These are phyloP conservation scores for Hypoxylon sp. DNA, from an alignment of 2,329 filamentous ascomycete genomes.

Conservation along the genomic window DNA sequence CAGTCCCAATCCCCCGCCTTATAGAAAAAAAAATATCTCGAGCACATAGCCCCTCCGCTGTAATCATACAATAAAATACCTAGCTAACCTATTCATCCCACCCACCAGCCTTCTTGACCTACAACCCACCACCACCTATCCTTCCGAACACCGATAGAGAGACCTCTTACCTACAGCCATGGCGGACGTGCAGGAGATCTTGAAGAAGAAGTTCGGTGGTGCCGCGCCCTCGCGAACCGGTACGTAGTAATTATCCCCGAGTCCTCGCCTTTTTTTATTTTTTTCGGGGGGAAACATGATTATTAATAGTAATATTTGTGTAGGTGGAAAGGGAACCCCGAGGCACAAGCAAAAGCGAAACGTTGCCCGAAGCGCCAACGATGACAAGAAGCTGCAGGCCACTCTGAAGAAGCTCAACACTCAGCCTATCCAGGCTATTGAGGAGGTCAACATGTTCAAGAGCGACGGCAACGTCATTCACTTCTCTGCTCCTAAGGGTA, in stretches of 20 bases:
- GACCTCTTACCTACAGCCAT: conserved; percentile 45
- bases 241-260: conserved; percentile 44
- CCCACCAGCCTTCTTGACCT: conserved; percentile 26
- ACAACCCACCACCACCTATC: conserved; percentile 22
- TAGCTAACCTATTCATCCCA: conserved; percentile 13
- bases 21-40: conserved; percentile 10
- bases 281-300: conserved; percentile 23
- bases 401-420: conserved; percentile 99
- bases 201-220: conserved; percentile 57
- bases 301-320: conserved; percentile 30
- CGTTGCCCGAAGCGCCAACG: conserved; percentile 90
- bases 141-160: conserved; percentile 29
- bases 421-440: conserved; percentile 98
- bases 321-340: conserved; percentile 94
- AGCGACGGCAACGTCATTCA: conserved; percentile 99
- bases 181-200: conserved; percentile 62
- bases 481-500: conserved; percentile 98
- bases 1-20: conserved; percentile 1
- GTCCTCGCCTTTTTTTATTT: background rate
- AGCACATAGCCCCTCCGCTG: background rate
- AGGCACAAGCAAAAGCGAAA: conserved; percentile 99
- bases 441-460: conserved; percentile 99
- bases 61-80: conserved; percentile 8
- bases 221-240: conserved; percentile 54
- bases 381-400: conserved; percentile 99